Evolutionary conservation across 225 moss, liverwort and hornwort genomes (phyloP), one percentile per base, ranked within the genome.

Genomic region (Polytrichum commune): DNA sequence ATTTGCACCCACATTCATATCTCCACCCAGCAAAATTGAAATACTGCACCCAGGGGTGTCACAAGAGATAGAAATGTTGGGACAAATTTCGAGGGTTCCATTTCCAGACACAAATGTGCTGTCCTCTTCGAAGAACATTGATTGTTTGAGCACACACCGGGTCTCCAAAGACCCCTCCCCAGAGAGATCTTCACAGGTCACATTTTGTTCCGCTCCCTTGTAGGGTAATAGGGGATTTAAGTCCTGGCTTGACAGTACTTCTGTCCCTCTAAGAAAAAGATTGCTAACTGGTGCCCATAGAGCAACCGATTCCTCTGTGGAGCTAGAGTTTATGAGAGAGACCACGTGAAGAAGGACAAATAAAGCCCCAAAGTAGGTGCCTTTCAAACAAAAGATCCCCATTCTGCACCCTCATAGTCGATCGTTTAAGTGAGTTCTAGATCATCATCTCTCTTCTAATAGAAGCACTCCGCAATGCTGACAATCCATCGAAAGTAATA

Each of bases 401-500:
- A 95, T 95, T 62, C 74, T 82, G 86, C 77, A 88, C 88, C 95
- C 77, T 91, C 95, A 95, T 92, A 91, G 80, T 91, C 84, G 80
- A 83, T 53, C 76, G 76, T 72, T 72, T 28, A 27, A 46, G 46
- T 16, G 13, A 46, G 13, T 46, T 38, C 46, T 46, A 46, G 13
- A 46, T 46, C 13, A 46, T 46, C 46, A 3, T 46, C 46, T 46
- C 46, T 13, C 16, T 46, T 46, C 46, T 46, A 3, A 46, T 46
- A 46, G 46, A 46, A 46, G 13, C 3, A 46, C 46, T 13, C 16
- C 46, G 16, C 13, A 46, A 46, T 13, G 16, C 46, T 46, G 46
- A 46, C 46, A 46, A 46, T 16, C 13, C 46, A 46, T 46, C 46
- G 46, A 46, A 46, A 46, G 13, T 46, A 16, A 4, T 46, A 13